Conservation (phyloP, 2,329 filamentous ascomycete genomes). For the Alternaria viburni region DNA sequence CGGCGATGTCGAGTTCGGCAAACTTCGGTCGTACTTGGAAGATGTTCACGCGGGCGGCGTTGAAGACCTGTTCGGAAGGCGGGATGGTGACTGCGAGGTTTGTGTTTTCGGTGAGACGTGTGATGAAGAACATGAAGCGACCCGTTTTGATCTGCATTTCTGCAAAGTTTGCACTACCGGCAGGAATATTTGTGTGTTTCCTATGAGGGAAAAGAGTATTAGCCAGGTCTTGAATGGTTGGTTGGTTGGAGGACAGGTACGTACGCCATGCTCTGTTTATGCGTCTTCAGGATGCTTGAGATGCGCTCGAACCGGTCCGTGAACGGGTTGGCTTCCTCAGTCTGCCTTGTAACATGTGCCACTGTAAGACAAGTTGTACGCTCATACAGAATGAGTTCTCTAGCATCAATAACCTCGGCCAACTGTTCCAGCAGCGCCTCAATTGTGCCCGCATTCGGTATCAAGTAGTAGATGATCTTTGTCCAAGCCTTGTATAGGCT, state of each 20-base stretch:
- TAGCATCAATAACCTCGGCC: conserved; percentile 84
- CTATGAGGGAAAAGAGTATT: conserved; percentile 52
- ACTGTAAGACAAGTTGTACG: conserved; percentile 95
- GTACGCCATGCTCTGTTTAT: conserved; percentile 78
- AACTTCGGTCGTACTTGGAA: conserved; percentile 86
- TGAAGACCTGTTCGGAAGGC: conserved; percentile 89
- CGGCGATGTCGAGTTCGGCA: conserved; percentile 62
- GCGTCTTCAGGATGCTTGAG: conserved; percentile 97
- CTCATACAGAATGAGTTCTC: conserved; percentile 94
- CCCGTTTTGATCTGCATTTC: conserved; percentile 81
- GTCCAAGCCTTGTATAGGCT: conserved; percentile 98
- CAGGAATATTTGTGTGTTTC: conserved; percentile 79
- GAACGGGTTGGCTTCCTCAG: conserved; percentile 81
- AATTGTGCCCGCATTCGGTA: conserved; percentile 90
- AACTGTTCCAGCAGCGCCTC: conserved; percentile 84
- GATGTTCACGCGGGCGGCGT: conserved; percentile 88
- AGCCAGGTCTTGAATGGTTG: not conserved
- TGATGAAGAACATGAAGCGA: conserved; percentile 90
- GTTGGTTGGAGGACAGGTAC: conserved; percentile 40
- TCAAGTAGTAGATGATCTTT: conserved; percentile 94
- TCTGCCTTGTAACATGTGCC: conserved; percentile 82
- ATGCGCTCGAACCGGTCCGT: conserved; percentile 93
- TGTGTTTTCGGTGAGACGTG: conserved; percentile 95
- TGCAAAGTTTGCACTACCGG: conserved; percentile 80
- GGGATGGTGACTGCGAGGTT: conserved; percentile 93